A percentile compares a stretch with the other conserved stretches of the same genome.
Conservation (phyloP, 1,284 basidiomycete genomes). For the Meripilus lineatus region DNA sequence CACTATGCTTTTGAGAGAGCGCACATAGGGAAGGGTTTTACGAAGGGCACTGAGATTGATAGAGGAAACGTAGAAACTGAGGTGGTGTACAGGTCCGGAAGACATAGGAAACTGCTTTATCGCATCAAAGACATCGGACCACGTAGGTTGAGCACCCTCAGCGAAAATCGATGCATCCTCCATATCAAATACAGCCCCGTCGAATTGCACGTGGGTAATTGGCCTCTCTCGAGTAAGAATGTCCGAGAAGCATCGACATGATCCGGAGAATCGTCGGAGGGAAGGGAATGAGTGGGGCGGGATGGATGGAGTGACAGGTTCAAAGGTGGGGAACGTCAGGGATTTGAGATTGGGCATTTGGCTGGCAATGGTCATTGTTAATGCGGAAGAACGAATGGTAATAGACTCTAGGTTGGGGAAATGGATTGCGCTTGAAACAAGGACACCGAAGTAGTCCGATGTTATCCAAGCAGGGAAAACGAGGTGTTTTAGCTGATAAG, state of each 20-base stretch:
- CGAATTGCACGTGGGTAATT: not conserved
- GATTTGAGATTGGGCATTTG: not conserved
- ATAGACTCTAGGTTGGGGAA: not conserved
- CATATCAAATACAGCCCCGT: constrained; percentile 1
- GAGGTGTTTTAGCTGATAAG: not conserved
- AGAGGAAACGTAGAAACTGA: not conserved
- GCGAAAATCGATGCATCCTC: not conserved
- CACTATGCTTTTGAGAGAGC: not conserved
- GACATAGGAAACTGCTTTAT: not conserved
- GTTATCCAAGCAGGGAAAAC: not conserved
- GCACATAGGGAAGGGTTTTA: not conserved
- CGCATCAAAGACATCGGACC: not conserved
- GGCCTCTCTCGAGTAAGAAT: not conserved
- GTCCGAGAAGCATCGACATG: constrained; percentile 1
- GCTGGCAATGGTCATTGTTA: not conserved
- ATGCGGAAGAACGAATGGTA: not conserved
- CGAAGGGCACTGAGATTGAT: not conserved
- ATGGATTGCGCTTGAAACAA: not conserved
- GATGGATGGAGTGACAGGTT: not conserved
- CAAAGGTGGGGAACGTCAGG: not conserved
- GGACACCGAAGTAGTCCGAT: not conserved
- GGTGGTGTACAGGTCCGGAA: not conserved
- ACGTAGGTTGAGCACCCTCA: not conserved
- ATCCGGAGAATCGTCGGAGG: not conserved
- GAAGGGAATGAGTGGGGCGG: not conserved